Conservation (phyloP, 306 rosid genomes). For the Lathyrus tuberosus region DNA sequence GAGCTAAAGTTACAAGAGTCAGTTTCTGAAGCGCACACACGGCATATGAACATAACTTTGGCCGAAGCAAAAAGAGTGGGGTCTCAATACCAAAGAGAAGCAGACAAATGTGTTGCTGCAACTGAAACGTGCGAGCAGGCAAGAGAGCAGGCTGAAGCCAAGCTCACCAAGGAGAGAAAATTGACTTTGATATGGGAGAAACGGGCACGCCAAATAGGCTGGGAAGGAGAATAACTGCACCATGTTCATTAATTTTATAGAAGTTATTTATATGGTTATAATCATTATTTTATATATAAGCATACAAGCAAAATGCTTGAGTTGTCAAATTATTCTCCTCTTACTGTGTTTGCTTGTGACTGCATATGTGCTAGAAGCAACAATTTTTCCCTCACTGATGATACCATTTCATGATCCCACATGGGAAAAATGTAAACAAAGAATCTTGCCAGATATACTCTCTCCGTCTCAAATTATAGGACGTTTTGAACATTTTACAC, state of each 20-base stretch:
- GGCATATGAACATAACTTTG: slow-evolving; percentile 82
- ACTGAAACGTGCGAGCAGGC: slow-evolving; percentile 98
- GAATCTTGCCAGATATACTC: slow-evolving; percentile 41
- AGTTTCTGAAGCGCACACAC: slow-evolving; percentile 68
- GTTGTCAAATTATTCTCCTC: slow-evolving; percentile 40
- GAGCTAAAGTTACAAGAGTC: slow-evolving; percentile 91
- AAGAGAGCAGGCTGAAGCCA: slow-evolving; percentile 75
- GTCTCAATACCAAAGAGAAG: slow-evolving; percentile 93
- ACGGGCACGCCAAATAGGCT: slow-evolving; percentile 90
- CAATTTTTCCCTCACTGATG: slow-evolving; percentile 44
- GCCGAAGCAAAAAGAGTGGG: slow-evolving; percentile 89
- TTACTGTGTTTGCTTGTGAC: slow-evolving; percentile 36
- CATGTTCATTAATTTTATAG: slow-evolving; percentile 29
- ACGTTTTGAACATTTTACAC: too few relatives aligned
- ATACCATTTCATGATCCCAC: slow-evolving; percentile 43
- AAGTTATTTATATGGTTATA: slow-evolving; percentile 36
- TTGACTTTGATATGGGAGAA: slow-evolving; percentile 71
- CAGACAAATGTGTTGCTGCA: slow-evolving; percentile 88
- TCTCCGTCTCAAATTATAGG: too few relatives aligned
- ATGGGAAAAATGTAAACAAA: slow-evolving; percentile 31
- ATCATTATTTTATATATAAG: slow-evolving; percentile 42
- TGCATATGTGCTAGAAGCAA: slow-evolving; percentile 43
- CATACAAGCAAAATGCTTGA: slow-evolving; percentile 63
- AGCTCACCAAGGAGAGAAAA: slow-evolving; percentile 77
- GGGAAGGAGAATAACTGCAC: slow-evolving; percentile 65